Evolutionary conservation across 2,329 filamentous ascomycete genomes (phyloP).

Genomic region (Alternaria burnsii): DNA sequence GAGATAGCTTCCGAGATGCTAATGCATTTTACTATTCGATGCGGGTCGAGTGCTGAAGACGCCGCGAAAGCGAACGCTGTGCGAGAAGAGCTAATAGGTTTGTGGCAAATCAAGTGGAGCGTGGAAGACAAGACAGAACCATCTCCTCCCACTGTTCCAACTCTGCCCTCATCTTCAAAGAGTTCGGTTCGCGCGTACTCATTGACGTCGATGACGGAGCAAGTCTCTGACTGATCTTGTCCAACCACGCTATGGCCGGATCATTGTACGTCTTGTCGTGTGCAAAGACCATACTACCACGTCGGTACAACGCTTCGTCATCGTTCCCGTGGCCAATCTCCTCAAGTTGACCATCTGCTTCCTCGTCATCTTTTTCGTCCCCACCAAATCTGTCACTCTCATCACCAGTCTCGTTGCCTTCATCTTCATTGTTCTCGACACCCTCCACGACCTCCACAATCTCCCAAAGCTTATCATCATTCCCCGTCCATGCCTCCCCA

Average conservation of each 20-base stretch:
- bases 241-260: background rate
- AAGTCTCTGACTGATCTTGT: no score
- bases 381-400: rapidly evolving
- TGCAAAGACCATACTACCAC: background rate
- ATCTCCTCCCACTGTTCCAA: no score
- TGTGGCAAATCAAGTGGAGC: no score
- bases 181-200: no score
- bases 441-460: background rate
- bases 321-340: background rate
- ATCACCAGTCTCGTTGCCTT: background rate
- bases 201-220: no score
- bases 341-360: rapidly evolving
- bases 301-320: background rate
- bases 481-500: background rate
- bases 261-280: rapidly evolving
- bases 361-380: background rate
- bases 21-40: no score
- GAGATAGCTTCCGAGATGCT: no score
- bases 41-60: no score
- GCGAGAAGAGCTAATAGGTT: no score
- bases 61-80: no score
- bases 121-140: no score
- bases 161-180: no score
- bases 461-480: background rate
- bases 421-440: background rate